phyloP scores from a whole-genome alignment of 208 protist genomes.

The Acanthamoeba quina region DNA sequence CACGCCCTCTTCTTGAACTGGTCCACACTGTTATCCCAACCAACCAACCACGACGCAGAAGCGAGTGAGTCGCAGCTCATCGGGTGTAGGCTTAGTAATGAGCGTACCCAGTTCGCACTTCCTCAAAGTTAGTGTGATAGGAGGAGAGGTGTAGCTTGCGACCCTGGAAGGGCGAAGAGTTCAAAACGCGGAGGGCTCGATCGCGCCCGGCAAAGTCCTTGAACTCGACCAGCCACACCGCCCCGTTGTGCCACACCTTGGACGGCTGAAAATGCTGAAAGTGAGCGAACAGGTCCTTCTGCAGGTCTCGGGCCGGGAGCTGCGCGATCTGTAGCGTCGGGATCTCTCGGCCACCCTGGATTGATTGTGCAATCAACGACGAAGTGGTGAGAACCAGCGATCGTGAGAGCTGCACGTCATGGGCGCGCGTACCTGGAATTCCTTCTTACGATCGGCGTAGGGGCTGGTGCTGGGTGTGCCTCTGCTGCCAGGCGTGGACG shows the following conservation, averaged over 20 bases:
- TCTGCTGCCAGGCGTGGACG: neutral
- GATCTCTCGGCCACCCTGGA: constrained; percentile 19
- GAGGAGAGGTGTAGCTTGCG: constrained; percentile 20
- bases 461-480: constrained; percentile 31
- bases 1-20: constrained; percentile 41
- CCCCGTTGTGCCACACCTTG: constrained; percentile 56
- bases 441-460: constrained; percentile 13
- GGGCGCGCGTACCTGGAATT: neutral
- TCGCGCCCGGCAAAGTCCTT: constrained; percentile 6
- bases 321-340: constrained; percentile 48
- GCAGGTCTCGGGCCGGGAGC: constrained; percentile 24
- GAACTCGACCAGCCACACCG: constrained; percentile 48
- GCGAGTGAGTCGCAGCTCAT: too few species aligned
- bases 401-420: too few species aligned
- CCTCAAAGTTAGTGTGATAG: constrained; percentile 18
- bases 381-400: neutral
- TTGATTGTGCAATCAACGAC: neutral
- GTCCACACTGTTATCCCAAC: neutral
- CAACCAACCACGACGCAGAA: neutral
- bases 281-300: constrained; percentile 44
- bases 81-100: neutral
- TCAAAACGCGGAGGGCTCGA: constrained; percentile 24
- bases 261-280: constrained; percentile 55
- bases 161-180: constrained; percentile 46
- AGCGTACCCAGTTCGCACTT: neutral